Evolutionary conservation across 805 yeast genomes (phyloP).

Genomic region (Pichia gijzeniarum): DNA sequence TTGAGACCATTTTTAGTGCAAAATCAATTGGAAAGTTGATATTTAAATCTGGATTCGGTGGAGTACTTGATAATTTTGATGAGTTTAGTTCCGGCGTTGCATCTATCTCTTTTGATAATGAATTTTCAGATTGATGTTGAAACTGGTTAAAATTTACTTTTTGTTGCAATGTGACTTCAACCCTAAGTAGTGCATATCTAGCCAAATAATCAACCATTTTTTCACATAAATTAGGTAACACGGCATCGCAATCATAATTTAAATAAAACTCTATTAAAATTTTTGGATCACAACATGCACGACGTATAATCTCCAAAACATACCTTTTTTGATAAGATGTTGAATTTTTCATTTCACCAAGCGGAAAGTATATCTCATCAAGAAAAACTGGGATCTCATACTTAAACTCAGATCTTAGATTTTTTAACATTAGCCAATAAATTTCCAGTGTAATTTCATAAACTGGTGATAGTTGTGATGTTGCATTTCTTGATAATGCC

Average conservation of each 20-base stretch:
- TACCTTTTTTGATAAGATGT: slow-evolving; percentile 91
- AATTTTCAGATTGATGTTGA: slow-evolving; percentile 39
- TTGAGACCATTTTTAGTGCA: slow-evolving; percentile 74
- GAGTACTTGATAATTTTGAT: slow-evolving; percentile 48
- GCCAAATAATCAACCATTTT: slow-evolving; percentile 72
- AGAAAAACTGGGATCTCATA: slow-evolving; percentile 90
- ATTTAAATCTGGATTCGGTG: slow-evolving; percentile 50
- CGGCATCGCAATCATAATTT: slow-evolving; percentile 88
- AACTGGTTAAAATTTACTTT: slow-evolving; percentile 46
- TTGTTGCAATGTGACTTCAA: slow-evolving; percentile 67
- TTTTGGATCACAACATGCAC: slow-evolving; percentile 83
- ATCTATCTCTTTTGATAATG: slow-evolving; percentile 38
- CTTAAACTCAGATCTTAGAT: slow-evolving; percentile 81
- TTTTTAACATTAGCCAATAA: slow-evolving; percentile 81
- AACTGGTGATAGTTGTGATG: slow-evolving; percentile 84
- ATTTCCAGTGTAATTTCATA: slow-evolving; percentile 89
- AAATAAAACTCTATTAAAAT: slow-evolving; percentile 87
- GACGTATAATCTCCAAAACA: slow-evolving; percentile 69
- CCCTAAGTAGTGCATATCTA: slow-evolving; percentile 60
- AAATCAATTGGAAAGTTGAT: slow-evolving; percentile 67
- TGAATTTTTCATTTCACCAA: slow-evolving; percentile 85
- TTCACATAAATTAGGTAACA: slow-evolving; percentile 81
- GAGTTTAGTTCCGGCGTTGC: slow-evolving; percentile 72
- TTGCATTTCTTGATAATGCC: slow-evolving; percentile 83
- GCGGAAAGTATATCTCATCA: slow-evolving; percentile 90